phyloP scores from a whole-genome alignment of 345 rosid genomes.

The Erysimum cheiranthoides region DNA sequence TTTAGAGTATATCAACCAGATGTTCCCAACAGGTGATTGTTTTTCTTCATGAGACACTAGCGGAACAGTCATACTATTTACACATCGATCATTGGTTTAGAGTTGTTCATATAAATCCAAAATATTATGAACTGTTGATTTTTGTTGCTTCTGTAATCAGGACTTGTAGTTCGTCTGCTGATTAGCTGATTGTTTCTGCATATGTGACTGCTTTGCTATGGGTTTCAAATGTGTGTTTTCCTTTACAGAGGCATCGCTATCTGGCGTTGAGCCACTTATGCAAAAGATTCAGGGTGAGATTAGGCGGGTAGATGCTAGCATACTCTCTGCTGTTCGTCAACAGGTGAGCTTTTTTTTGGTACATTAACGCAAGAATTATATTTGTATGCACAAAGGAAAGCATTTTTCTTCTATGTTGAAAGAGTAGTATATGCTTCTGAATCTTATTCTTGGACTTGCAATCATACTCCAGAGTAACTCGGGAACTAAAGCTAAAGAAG shows the following conservation, averaged over 20 bases:
- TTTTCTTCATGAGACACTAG: background rate
- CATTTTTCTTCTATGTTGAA: background rate
- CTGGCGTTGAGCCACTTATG: conserved; percentile 98
- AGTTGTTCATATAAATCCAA: background rate
- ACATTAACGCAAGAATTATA: conserved; percentile 17
- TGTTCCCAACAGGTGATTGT: conserved; percentile 89
- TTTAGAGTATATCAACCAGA: conserved; percentile 95
- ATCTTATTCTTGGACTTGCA: conserved; percentile 1
- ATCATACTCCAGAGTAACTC: conserved; percentile 81
- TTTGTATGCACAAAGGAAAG: background rate
- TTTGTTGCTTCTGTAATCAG: conserved; percentile 6
- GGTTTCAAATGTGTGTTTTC: conserved; percentile 32
- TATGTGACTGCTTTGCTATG: conserved; percentile 6
- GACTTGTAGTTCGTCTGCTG: conserved; percentile 9
- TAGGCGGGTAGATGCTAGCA: conserved; percentile 90
- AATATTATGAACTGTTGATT: background rate
- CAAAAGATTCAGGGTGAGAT: conserved; percentile 95
- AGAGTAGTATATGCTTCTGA: conserved; percentile 15
- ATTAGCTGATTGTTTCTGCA: conserved; percentile 24
- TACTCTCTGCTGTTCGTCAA: conserved; percentile 94
- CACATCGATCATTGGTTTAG: conserved; percentile 2
- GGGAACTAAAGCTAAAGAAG: conserved; percentile 97
- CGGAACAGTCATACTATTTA: background rate
- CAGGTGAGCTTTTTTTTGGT: conserved; percentile 56
- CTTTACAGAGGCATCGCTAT: conserved; percentile 85